phyloP scores from a whole-genome alignment of 176 grass and related monocot species.

The Carex parvula region DNA sequence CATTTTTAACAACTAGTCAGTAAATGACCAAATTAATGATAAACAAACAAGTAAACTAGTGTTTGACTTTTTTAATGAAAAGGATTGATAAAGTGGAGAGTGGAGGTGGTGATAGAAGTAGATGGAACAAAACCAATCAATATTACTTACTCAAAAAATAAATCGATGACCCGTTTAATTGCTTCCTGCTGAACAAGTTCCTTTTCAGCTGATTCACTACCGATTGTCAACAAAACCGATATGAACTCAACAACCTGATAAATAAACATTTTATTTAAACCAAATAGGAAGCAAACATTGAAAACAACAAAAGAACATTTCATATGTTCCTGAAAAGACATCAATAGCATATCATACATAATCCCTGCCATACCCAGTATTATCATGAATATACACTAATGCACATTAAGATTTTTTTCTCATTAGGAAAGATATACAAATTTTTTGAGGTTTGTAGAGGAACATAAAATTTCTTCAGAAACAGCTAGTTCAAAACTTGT shows the following conservation, averaged over 20 bases:
- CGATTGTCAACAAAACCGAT: conserved; percentile 89
- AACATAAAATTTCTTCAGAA: neutral
- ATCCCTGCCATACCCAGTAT: conserved; percentile 12
- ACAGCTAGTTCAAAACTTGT: conserved; percentile 16
- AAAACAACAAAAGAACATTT: neutral
- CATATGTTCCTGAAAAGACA: conserved; percentile 5
- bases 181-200: conserved; percentile 75
- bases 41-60: conserved; percentile 7
- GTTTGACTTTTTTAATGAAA: neutral
- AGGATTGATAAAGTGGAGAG: neutral
- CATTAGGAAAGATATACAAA: conserved; percentile 15
- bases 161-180: conserved; percentile 64
- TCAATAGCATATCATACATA: conserved; percentile 1
- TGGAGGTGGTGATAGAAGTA: neutral
- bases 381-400: neutral
- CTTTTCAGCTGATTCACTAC: conserved; percentile 89
- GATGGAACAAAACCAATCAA: neutral
- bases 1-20: conserved; percentile 36
- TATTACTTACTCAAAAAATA: conserved; percentile 90
- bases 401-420: neutral
- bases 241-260: conserved; percentile 95
- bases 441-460: neutral
- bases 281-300: conserved; percentile 14
- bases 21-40: neutral
- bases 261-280: conserved; percentile 9